Evolutionary conservation across 192 early-diverging fungal genomes (phyloP), one percentile per base, ranked within the genome.

Genomic region (Backusella sp.): DNA sequence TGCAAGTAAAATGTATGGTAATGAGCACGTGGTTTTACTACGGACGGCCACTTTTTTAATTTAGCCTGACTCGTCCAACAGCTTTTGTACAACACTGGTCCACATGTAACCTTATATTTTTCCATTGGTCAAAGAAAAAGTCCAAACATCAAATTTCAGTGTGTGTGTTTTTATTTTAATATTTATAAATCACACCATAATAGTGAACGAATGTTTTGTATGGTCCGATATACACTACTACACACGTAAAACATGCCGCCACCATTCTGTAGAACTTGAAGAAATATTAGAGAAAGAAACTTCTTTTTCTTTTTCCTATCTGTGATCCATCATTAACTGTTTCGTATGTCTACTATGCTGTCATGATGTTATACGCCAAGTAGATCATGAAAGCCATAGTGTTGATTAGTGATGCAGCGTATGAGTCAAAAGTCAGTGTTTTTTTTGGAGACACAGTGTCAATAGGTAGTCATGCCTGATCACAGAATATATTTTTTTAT

Each of bases 391-490:
- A 56, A 21, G n/a, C 21, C 9, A 56, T 26, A n/a, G 53, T 21
- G n/a, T 56, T 56, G 21, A 56, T 56, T 56, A 56, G 53, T 56
- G 53, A 56, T 56, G 53, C 8, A 9, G 53, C 53, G 53, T 56
- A 56, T 56, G 53, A 56, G 53, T 56, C 53, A 56, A 56, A 56
- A 56, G 21, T 21, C 53, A 56, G n/a, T 56, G 21, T 56, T 56
- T 53, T 56, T 56, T 53, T 56, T 56, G 21, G 21, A 26, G 21
- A 26, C 3, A 56, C 53, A 56, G n/a, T 56, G 53, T 56, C 21
- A 56, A 56, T 56, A 56, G n/a, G 53, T 56, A 56, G 53, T 21
- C 53, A 56, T 56, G 53, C 53, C 19, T 56, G 53, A 56, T 56
- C 53, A 56, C 53, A 56, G 8, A 56, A 21, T n/a, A 53, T 53